Base-by-base conservation (phyloP, 1,139 yeast genomes). In the Yueomyces sp. region DNA sequence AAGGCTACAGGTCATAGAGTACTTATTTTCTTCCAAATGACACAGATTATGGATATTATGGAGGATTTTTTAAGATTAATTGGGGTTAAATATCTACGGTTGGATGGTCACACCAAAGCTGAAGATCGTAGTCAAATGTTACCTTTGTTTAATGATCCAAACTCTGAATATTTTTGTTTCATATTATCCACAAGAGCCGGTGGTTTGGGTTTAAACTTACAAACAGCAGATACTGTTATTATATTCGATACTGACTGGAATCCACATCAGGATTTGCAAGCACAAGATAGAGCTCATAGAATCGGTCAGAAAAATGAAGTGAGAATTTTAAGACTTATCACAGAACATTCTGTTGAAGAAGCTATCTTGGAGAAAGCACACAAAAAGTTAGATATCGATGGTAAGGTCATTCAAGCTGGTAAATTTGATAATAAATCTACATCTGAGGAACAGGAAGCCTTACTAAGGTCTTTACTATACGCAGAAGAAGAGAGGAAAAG, bases 181-280 rank as follows among this genome's bases (percentile, higher is more conserved):
- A 68, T 84, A 49, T 66, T 84, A 44, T 81, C 93, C 1, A 84
- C 95, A 0, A 77, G 95, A 68, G 94, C 94, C 42, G 95, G 95
- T 70, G 94, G 94, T 46, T 72, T 83, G 51, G 95, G 95, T 53
- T 72, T 84, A 53, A 84, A 84, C 58, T 73, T 82, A 52, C 94
- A 84, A 63, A 79, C 93, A 9, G 95, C 95, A 4, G 95, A 84
- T 64, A 83, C 94, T 0, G 94, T 84, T 40, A 80, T 84, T 51
- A 83, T 84, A 47, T 83, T 83, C 56, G 95, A 84, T 59, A 81
- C 93, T 5, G 95, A 84, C 69, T 83, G 93, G 91, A 84, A 84
- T 59, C 95, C 95, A 3, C 94, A 84, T 66, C 95, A 84, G 62
- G 94, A 84, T 75, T 73, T 84, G 56, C 95, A 84, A 63, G 94